Evolutionary conservation across 164 flowering plant species (phyloP), one percentile per base, ranked within the genome.

Genomic region (Stephania yunnanensis): DNA sequence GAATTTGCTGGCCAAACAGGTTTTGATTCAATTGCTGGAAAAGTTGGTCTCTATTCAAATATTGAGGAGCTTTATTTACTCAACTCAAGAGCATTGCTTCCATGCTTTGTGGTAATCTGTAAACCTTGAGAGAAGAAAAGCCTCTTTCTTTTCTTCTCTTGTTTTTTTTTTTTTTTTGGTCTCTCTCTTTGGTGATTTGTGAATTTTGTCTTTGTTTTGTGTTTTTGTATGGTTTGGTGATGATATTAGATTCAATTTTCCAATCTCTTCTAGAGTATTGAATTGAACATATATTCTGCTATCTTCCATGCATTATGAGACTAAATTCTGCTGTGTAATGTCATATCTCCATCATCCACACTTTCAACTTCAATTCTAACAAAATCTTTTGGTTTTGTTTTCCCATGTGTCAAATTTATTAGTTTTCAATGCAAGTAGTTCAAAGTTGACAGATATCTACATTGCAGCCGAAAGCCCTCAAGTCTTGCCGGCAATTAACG

Each of bases 41-140:
- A 89, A 80, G 88, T 89, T 36, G 94, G 92, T 68, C 80, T 80
- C 5, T 76, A 87, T 81, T 89, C 94, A 10, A 87, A 85, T 64
- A 89, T 90, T 74, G 97, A 92, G 71, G 97, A 92, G 83, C 93
- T 92, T 31, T 90, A 85, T 83, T 81, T 88, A 85, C 90, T 90
- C 19, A 87, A 86, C 75, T 86, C 89, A 36, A 86, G 78, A 84
- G 95, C 94, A 78, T 87, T 92, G 12, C 89, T 92, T 73, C 97
- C 95, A 76, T 92, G 97, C 77, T 92, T 92, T 83, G 97, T 92
- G 78, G 91, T 92, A 13, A 84, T 90, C 31, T 92, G 88, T 86
- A 89, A 87, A 82, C 74, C 87, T 50, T 89, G 84, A 87, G 70
- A 71, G 20, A 78, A 68, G 53, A 45, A 44, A 50, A 17, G 36